Evolutionary conservation across 2,329 filamentous ascomycete genomes (phyloP).

Genomic region (Trichoderma harzianum): DNA sequence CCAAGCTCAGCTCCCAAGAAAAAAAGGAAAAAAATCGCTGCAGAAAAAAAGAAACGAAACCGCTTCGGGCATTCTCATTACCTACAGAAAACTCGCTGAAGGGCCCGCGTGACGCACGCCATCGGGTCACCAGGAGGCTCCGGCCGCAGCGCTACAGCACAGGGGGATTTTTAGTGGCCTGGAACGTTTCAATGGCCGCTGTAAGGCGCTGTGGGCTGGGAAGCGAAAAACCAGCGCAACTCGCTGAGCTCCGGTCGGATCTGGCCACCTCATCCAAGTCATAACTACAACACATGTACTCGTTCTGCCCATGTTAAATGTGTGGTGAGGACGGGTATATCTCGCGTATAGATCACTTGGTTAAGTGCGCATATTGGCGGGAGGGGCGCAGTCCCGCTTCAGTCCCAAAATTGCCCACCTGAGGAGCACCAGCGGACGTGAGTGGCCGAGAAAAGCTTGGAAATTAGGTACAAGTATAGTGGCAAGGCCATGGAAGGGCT

Average conservation of each 20-base stretch:
- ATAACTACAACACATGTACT: accelerated
- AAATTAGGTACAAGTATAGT: background rate
- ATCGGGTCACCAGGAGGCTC: constrained; percentile 16
- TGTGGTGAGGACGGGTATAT: background rate
- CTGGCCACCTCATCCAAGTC: background rate
- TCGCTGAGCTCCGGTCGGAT: constrained; percentile 7
- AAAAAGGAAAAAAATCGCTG: background rate
- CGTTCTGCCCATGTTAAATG: accelerated
- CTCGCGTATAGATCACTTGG: background rate
- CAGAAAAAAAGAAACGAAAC: background rate
- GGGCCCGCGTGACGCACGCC: constrained; percentile 18
- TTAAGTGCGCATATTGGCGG: background rate
- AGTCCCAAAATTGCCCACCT: background rate
- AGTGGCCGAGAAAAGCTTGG: background rate
- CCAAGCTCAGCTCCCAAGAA: background rate
- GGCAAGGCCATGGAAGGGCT: background rate
- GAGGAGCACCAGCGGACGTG: background rate
- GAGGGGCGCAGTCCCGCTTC: background rate
- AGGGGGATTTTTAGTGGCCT: background rate
- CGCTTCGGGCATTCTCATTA: constrained; percentile 16
- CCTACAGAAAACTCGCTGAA: constrained; percentile 18
- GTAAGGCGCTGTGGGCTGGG: background rate
- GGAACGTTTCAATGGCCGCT: background rate
- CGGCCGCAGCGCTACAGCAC: background rate
- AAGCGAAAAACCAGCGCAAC: background rate